Base-by-base conservation (phyloP, 176 grass and related monocot species). In the Oryza australiensis region DNA sequence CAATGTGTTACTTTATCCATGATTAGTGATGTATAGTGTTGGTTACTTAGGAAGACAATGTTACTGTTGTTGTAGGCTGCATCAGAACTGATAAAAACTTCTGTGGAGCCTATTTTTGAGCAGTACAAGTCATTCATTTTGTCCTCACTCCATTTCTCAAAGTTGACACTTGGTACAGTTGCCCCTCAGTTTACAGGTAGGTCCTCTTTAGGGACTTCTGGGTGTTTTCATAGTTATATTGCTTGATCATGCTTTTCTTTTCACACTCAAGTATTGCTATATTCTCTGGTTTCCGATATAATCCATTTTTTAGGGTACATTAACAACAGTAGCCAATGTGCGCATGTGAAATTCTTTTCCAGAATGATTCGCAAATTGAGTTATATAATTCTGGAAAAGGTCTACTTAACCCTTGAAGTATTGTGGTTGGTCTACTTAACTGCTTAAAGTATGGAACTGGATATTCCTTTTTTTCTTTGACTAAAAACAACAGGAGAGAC, bases 121-220 rank as follows among this genome's bases (percentile, higher is more conserved):
- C 95, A 98, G 78, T 98, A 98, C 75, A 98, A 91, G 77, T 95
- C 95, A 82, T 84, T 88, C 41, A 78, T 98, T 83, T 82, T 98
- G 82, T 76, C 86, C 78, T 95, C 95, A 26, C 75, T 98, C 62
- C 90, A 87, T 85, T 98, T 98, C 87, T 93, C 92, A n/a, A 95
- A 98, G 84, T 78, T 98, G 72, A 95, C 95, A 62, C 95, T 98
- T 87, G 95, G 95, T 26, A 98, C 92, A n/a, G 92, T 98, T 75
- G 90, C 95, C 81, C 95, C 95, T 69, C 95, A 98, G 79, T 95
- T 98, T 81, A 98, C 92, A 88, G 95, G 95, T 98, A 83, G 49
- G 64, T 42, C 23, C 45, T 65, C 12, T 64, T 66, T 72, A 28
- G 35, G 76, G 42, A 65, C 13, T 18, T 77, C 7, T 26, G 16